These are phyloP conservation scores for Tylopilus rubrobrunneus DNA, from an alignment of 768 basidiomycete species.

Conservation along the genomic window DNA sequence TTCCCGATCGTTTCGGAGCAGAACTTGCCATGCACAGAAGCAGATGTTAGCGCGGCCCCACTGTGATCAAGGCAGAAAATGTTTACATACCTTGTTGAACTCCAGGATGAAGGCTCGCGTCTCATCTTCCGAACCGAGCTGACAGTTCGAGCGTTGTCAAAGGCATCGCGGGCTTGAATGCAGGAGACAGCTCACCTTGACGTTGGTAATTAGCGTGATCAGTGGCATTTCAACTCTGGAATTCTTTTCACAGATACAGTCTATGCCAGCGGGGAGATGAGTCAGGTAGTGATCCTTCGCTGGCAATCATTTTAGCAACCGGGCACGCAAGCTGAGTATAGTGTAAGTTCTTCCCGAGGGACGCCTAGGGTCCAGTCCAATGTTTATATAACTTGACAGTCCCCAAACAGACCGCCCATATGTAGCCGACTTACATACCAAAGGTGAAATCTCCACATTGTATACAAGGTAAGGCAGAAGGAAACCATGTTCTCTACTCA, in stretches of 20 bases:
- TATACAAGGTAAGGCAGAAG: neutral
- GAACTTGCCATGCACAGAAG: conserved; percentile 18
- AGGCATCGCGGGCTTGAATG: too few species aligned
- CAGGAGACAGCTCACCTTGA: conserved; percentile 1
- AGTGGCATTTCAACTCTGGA: conserved; percentile 27
- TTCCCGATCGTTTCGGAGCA: conserved; percentile 48
- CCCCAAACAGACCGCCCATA: too few species aligned
- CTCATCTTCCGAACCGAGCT: conserved; percentile 2
- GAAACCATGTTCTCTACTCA: conserved; percentile 10
- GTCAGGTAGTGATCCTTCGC: too few species aligned
- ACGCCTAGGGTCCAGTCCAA: too few species aligned
- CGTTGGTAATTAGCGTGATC: conserved; percentile 35
- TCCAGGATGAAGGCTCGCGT: neutral
- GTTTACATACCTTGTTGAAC: neutral
- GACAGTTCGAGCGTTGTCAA: neutral
- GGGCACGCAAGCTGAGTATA: too few species aligned
- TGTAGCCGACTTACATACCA: neutral
- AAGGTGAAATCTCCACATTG: too few species aligned
- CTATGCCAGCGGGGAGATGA: too few species aligned
- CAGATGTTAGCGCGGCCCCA: neutral
- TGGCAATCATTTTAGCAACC: neutral
- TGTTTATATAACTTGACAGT: too few species aligned
- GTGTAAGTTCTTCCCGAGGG: too few species aligned
- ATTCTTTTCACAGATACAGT: too few species aligned
- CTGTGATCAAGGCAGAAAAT: neutral